Conservation (phyloP, 176 grass and related monocot genomes). For the Tuctoria greenei region DNA sequence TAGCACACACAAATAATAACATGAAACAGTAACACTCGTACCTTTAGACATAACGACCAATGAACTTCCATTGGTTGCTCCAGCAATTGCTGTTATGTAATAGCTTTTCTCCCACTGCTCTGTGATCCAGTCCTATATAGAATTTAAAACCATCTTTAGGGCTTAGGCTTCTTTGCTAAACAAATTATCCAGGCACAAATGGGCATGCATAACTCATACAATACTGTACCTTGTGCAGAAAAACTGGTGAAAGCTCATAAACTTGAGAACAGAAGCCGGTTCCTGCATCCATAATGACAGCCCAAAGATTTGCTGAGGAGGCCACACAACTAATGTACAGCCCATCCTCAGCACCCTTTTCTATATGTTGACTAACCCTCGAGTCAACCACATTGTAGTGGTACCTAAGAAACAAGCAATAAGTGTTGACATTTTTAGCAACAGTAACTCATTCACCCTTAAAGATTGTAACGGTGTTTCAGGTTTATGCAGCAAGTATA, state of each 20-base stretch:
- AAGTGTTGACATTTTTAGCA: constrained; percentile 25
- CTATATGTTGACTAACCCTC: constrained; percentile 86
- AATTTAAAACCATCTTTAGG: constrained; percentile 17
- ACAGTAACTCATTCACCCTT: constrained; percentile 20
- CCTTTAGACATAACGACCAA: constrained; percentile 99
- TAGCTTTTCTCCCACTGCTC: constrained; percentile 97
- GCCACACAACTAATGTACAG: constrained; percentile 83
- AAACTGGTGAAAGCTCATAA: constrained; percentile 79
- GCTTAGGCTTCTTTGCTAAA: constrained; percentile 14
- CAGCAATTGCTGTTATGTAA: constrained; percentile 88
- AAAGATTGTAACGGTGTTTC: constrained; percentile 2
- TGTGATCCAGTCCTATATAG: constrained; percentile 94
- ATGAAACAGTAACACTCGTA: constrained; percentile 4
- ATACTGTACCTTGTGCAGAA: constrained; percentile 85
- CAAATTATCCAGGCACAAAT: constrained; percentile 19
- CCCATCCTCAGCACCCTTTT: constrained; percentile 91
- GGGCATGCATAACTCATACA: constrained; percentile 24
- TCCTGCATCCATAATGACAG: constrained; percentile 97
- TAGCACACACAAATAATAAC: not conserved
- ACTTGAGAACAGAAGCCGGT: constrained; percentile 86
- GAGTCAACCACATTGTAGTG: constrained; percentile 95
- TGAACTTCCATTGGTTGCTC: constrained; percentile 82
- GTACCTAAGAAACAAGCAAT: constrained; percentile 62
- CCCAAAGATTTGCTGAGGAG: constrained; percentile 89
- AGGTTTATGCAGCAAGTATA: not conserved